A percentile compares a stretch with the other conserved stretches of the same genome.
phyloP scores from a whole-genome alignment of 1,139 yeast species.

The Lodderomyces oxycetoniae region DNA sequence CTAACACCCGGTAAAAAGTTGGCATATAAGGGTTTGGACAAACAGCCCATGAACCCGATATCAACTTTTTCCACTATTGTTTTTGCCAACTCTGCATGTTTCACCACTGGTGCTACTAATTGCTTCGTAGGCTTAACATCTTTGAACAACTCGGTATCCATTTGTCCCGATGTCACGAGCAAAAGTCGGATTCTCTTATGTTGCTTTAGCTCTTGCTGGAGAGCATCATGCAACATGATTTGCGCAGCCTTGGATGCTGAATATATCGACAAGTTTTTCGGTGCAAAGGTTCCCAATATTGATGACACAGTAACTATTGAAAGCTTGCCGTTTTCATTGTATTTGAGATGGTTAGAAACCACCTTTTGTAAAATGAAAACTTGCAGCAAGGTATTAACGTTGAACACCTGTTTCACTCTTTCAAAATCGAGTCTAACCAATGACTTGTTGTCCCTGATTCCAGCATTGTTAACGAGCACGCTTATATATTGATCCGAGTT shows the following conservation, averaged over 20 bases:
- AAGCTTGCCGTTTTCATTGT: slow-evolving; percentile 23
- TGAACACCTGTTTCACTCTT: slow-evolving; percentile 36
- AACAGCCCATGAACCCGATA: slow-evolving; percentile 48
- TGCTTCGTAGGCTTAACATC: slow-evolving; percentile 56
- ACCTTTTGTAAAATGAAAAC: slow-evolving; percentile 45
- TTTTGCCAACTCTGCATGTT: slow-evolving; percentile 38
- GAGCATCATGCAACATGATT: slow-evolving; percentile 55
- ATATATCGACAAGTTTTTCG: slow-evolving; percentile 60
- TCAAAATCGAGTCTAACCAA: slow-evolving; percentile 32
- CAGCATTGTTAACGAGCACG: slow-evolving; percentile 72
- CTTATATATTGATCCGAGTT: slow-evolving; percentile 34
- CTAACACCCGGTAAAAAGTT: slow-evolving; percentile 51
- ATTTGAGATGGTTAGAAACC: slow-evolving; percentile 25
- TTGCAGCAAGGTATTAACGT: slow-evolving; percentile 56
- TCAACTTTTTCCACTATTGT: slow-evolving; percentile 38
- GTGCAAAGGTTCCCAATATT: slow-evolving; percentile 66
- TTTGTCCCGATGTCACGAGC: slow-evolving; percentile 63
- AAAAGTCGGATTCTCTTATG: slow-evolving; percentile 33
- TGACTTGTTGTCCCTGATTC: slow-evolving; percentile 49
- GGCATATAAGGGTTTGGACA: slow-evolving; percentile 59
- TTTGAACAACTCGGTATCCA: slow-evolving; percentile 56
- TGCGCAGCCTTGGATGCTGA: slow-evolving; percentile 65
- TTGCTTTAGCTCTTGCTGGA: slow-evolving; percentile 43
- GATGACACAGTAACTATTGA: slow-evolving; percentile 66
- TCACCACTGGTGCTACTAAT: slow-evolving; percentile 62